phyloP scores from a whole-genome alignment of 495 filamentous ascomycete genomes.

The Tuber brumale region DNA sequence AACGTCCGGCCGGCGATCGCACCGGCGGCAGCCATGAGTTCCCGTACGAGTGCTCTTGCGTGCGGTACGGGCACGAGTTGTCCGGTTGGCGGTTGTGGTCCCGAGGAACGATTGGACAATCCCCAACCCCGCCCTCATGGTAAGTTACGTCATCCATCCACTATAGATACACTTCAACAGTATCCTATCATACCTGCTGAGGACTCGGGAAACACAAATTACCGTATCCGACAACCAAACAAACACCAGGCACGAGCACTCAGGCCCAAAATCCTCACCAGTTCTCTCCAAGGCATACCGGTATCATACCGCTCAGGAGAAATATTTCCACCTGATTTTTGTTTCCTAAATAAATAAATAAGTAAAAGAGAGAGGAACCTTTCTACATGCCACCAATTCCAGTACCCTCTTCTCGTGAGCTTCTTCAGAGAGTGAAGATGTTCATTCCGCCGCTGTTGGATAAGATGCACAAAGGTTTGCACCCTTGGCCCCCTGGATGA shows the following conservation, averaged over 20 bases:
- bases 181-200: too few species aligned
- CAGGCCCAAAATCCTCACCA: not conserved
- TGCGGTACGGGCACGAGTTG: too few species aligned
- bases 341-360: not conserved
- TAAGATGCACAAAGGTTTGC: constrained; percentile 87
- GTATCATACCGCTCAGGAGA: not conserved
- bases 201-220: not conserved
- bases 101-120: not conserved
- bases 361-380: not conserved
- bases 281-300: not conserved
- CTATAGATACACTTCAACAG: not conserved
- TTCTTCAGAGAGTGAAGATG: constrained; percentile 75
- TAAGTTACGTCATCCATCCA: not conserved
- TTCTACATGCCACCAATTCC: constrained; percentile 42
- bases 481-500: not conserved
- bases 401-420: constrained; percentile 52
- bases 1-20: too few species aligned
- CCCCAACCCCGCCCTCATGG: not conserved
- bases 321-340: not conserved
- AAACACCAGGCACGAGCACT: not conserved
- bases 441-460: constrained; percentile 93
- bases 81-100: not conserved
- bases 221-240: not conserved
- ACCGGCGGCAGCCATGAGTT: too few species aligned
- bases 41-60: too few species aligned